Evolutionary conservation across 345 rosid genomes (phyloP).

Genomic region (Aquilaria yunnanensis): DNA sequence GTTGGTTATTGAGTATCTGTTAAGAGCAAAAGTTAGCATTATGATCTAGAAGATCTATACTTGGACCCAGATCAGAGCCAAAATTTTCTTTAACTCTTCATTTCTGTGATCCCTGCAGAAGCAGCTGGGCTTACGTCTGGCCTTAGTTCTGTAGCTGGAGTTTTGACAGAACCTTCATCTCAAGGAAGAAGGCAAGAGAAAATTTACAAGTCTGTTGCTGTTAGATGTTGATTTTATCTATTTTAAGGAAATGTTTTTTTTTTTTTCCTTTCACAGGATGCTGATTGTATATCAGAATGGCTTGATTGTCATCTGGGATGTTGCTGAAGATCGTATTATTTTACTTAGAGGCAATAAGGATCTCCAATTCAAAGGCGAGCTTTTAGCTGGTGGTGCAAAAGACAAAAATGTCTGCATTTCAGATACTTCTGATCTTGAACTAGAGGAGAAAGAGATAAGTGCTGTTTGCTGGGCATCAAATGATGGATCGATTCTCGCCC

Average conservation of each 20-base stretch:
- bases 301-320: slow-evolving; percentile 79
- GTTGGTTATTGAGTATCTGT: too few species aligned
- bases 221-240: slow-evolving; percentile 7
- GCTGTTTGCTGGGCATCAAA: slow-evolving; percentile 85
- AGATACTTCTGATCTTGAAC: slow-evolving; percentile 26
- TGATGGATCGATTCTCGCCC: slow-evolving; percentile 78
- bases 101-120: slow-evolving; percentile 31
- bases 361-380: slow-evolving; percentile 45
- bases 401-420: slow-evolving; percentile 27
- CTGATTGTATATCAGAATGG: slow-evolving; percentile 77
- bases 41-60: too few species aligned
- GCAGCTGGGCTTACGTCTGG: slow-evolving; percentile 51
- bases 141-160: slow-evolving; percentile 58
- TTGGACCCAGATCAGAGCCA: not conserved
- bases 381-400: slow-evolving; percentile 29
- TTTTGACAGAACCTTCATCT: slow-evolving; percentile 76
- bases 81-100: slow-evolving; percentile 2
- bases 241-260: not conserved
- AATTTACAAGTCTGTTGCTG: not conserved
- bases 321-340: slow-evolving; percentile 50
- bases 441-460: slow-evolving; percentile 70
- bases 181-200: slow-evolving; percentile 58
- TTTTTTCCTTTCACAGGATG: slow-evolving; percentile 44
- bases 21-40: too few species aligned
- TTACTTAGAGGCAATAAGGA: slow-evolving; percentile 62